Percentiles rank a stretch among this genome's conserved stretches.
Conservation (phyloP, 2,329 filamentous ascomycete genomes). For the Calonectria honghensis region DNA sequence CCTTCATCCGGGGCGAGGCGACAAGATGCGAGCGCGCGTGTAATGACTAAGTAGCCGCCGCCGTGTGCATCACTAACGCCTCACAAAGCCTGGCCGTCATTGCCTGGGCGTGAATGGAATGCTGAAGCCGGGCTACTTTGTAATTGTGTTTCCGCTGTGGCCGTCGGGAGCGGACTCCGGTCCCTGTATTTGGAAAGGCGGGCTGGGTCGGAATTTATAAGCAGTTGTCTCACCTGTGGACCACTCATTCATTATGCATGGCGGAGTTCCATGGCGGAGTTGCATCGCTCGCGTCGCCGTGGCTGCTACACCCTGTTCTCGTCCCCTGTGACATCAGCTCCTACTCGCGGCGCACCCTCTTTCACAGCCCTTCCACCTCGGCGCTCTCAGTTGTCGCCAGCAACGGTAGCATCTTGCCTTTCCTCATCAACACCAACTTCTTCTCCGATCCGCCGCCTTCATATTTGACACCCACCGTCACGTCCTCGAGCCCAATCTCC, state of each 20-base stretch:
- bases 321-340: neutral
- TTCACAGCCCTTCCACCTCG: neutral
- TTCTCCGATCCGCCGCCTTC: conserved; percentile 54
- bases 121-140: neutral
- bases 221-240: neutral
- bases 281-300: neutral
- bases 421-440: conserved; percentile 70
- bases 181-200: neutral
- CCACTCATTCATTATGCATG: neutral
- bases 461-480: conserved; percentile 71
- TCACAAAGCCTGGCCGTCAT: no score
- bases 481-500: conserved; percentile 76
- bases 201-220: neutral
- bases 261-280: neutral
- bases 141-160: neutral
- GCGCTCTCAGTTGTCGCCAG: conserved; percentile 29
- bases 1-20: neutral
- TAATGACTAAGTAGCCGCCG: conserved; percentile 42
- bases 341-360: neutral
- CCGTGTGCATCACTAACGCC: neutral
- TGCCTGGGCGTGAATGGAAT: no score
- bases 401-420: conserved; percentile 64
- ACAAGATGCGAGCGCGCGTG: conserved; percentile 30
- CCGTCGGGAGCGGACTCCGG: neutral
- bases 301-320: no score